Evolutionary conservation across 495 filamentous ascomycete genomes (phyloP).

Genomic region (Hyaloscypha hepaticicola): DNA sequence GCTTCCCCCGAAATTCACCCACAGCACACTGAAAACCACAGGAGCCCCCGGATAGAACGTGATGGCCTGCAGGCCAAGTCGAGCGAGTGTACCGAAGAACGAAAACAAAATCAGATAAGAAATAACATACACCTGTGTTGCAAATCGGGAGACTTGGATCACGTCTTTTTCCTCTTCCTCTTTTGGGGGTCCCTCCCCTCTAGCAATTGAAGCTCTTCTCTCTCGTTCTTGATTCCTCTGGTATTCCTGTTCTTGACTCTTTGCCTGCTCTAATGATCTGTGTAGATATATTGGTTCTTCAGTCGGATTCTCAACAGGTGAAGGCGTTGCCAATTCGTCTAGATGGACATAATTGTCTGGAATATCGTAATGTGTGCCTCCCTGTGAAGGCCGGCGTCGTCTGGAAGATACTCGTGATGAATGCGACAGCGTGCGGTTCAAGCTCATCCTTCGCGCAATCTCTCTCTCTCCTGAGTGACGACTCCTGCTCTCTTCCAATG

Average conservation of each 20-base stretch:
- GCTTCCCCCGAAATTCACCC: conserved; percentile 89
- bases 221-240: conserved; percentile 19
- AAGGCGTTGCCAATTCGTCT: conserved; percentile 44
- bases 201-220: conserved; percentile 24
- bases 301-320: conserved; percentile 46
- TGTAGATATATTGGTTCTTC: conserved; percentile 37
- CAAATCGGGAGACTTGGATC: conserved; percentile 45
- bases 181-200: conserved; percentile 6
- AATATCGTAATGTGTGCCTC: conserved; percentile 38
- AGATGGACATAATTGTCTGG: conserved; percentile 50
- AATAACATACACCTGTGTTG: conserved; percentile 73
- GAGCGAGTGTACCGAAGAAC: conserved; percentile 80
- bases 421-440: conserved; percentile 5
- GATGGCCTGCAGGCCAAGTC: conserved; percentile 78
- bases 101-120: conserved; percentile 86
- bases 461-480: not conserved
- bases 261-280: conserved; percentile 27
- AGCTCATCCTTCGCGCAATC: not conserved
- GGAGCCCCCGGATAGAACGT: conserved; percentile 80
- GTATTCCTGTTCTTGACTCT: conserved; percentile 30
- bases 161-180: conserved; percentile 11
- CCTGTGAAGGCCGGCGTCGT: conserved; percentile 18
- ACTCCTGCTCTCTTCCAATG: conserved; percentile 18
- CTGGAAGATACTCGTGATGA: conserved; percentile 12
- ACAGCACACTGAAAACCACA: conserved; percentile 70